A percentile compares a stretch with the other conserved stretches of the same genome.
These are phyloP conservation scores for Gossypium turneri DNA, from an alignment of 345 rosid genomes.

Conservation along the genomic window DNA sequence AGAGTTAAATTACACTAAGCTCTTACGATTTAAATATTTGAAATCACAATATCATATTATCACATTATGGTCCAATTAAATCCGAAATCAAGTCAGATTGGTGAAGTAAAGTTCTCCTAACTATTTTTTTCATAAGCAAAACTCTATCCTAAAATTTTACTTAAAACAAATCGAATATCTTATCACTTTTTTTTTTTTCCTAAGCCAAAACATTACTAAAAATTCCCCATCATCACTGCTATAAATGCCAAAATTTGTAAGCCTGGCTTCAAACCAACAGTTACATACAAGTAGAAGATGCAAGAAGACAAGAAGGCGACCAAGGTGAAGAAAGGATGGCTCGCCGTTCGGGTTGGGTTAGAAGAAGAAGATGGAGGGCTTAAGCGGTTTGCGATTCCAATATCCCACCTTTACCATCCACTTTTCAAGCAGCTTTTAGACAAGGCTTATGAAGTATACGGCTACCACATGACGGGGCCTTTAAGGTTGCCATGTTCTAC, in stretches of 20 bases:
- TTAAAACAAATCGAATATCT: too few relatives aligned
- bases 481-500: conserved; percentile 43
- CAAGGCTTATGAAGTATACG: conserved; percentile 38
- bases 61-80: too few relatives aligned
- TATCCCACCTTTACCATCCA: conserved; percentile 45
- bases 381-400: conserved; percentile 36
- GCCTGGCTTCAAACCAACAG: neutral
- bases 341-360: conserved; percentile 38
- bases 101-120: too few relatives aligned
- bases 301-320: neutral
- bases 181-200: too few relatives aligned
- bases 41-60: too few relatives aligned
- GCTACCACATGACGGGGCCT: conserved; percentile 39
- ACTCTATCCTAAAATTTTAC: too few relatives aligned
- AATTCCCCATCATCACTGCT: neutral
- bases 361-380: conserved; percentile 30
- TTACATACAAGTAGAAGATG: neutral
- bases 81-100: too few relatives aligned
- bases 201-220: too few relatives aligned
- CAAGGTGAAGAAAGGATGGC: conserved; percentile 30
- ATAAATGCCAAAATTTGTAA: neutral
- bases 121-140: too few relatives aligned
- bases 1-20: too few relatives aligned
- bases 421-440: conserved; percentile 40
- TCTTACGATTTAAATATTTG: too few relatives aligned